Evolutionary conservation across 345 rosid genomes (phyloP).

Genomic region (Pistacia vera): DNA sequence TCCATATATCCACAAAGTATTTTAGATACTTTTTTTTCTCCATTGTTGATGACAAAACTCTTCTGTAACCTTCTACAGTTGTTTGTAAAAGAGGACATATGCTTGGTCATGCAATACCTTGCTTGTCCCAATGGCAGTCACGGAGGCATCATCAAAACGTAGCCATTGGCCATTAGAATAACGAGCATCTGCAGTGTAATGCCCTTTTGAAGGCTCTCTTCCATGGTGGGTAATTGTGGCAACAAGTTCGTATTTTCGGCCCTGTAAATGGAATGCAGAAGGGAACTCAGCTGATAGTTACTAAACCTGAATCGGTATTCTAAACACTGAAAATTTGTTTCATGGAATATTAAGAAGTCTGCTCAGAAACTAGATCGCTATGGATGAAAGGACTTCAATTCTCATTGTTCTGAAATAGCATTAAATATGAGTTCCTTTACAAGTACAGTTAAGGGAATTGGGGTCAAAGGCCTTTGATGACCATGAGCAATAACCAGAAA

Average conservation of each 20-base stretch:
- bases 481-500: neutral
- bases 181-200: slow-evolving; percentile 86
- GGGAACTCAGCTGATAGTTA: neutral
- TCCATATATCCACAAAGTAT: neutral
- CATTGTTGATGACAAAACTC: neutral
- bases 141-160: slow-evolving; percentile 83
- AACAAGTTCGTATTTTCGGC: slow-evolving; percentile 86
- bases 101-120: slow-evolving; percentile 93
- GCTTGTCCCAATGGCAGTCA: slow-evolving; percentile 57
- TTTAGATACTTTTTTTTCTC: neutral
- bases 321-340: no score
- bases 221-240: slow-evolving; percentile 96
- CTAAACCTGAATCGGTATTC: no score
- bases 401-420: no score
- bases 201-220: slow-evolving; percentile 89
- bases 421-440: no score
- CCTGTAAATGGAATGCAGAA: slow-evolving; percentile 37
- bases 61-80: slow-evolving; percentile 42
- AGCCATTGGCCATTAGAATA: slow-evolving; percentile 73
- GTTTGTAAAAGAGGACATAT: slow-evolving; percentile 89
- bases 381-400: no score
- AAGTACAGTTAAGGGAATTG: no score
- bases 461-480: no score
- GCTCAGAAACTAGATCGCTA: no score
- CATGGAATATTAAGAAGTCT: no score